phyloP scores from a whole-genome alignment of 306 rosid genomes.

The Castanopsis chinensis region DNA sequence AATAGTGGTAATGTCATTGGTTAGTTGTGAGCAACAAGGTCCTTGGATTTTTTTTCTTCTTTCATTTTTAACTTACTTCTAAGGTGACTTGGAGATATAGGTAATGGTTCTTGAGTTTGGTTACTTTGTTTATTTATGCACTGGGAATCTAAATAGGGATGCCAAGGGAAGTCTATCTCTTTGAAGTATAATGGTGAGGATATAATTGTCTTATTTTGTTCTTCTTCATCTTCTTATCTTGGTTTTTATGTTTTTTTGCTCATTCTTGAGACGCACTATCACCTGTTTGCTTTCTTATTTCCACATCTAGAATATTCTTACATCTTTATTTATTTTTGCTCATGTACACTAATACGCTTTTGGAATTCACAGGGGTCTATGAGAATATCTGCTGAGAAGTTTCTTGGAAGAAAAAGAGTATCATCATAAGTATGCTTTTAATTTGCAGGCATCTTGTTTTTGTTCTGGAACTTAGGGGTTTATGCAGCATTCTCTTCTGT shows the following conservation, averaged over 20 bases:
- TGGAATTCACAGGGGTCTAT: too few relatives aligned
- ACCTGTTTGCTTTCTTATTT: not conserved
- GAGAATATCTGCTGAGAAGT: not conserved
- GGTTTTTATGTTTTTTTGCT: not conserved
- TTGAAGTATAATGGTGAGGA: not conserved
- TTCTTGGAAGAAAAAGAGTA: not conserved
- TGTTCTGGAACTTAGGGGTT: too few relatives aligned
- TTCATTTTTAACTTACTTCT: not conserved
- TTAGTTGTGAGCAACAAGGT: not conserved
- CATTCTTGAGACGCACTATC: not conserved
- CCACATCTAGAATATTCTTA: not conserved
- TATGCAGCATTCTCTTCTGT: not conserved
- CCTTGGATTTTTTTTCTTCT: not conserved
- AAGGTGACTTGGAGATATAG: not conserved
- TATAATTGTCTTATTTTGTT: not conserved
- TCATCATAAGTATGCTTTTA: not conserved
- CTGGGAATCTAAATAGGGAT: not conserved
- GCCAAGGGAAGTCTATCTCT: not conserved
- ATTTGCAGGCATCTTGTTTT: not conserved
- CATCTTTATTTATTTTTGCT: not conserved
- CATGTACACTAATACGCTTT: not conserved
- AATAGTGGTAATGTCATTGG: not conserved
- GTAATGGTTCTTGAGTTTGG: not conserved
- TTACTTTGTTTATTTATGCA: not conserved
- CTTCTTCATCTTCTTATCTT: not conserved